Base-by-base conservation (phyloP, 1,284 basidiomycete genomes). In the Fomitopsis betulina region DNA sequence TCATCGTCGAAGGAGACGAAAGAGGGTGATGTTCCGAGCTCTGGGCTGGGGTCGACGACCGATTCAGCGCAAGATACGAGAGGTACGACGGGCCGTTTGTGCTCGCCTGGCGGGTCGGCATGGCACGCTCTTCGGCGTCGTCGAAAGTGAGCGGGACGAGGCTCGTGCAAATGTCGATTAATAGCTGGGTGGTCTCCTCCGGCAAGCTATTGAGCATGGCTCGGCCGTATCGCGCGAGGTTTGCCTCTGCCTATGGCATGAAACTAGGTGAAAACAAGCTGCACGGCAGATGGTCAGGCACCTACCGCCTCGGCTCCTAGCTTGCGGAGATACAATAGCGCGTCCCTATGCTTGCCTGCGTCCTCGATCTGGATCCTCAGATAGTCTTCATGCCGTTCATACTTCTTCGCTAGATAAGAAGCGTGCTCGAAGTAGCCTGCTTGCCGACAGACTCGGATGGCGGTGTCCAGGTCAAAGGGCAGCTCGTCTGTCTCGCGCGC, bases 391-490 rank as follows among this genome's bases (percentile, higher is more conserved):
- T 98, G 94, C 32, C 91, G 78, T 40, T 87, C 85, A 73, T 96
- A 98, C 68, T 93, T 92, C 75, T 88, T 88, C 5, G 96, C 96
- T 4, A 99, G 82, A 72, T 97, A 99, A 0, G 89, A 86, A 0
- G 97, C 97, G 69, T 99, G 96, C 54, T 93, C 89, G 67, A 92
- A 97, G 73, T 97, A 99, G 0, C 95, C 94, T 0, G 94, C 96
- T 72, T 98, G 96, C 21, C 96, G 82, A 70, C 96, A 98, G 10
- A 99, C 96, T 0, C 94, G 83, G 61, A 99, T 98, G 0, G 95
- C 97, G 0, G 96, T 98, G 59, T 96, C 95, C 35, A 99, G 81
- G 69, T 99, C 97, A 67, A 99, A 99, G 0, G 95, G 95, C 1
- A 96, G 81, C 67, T 93, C 93, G 13, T 78, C 73, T 53, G 64